phyloP scores from a whole-genome alignment of 305 asterid species.

The Solanum hybrid region DNA sequence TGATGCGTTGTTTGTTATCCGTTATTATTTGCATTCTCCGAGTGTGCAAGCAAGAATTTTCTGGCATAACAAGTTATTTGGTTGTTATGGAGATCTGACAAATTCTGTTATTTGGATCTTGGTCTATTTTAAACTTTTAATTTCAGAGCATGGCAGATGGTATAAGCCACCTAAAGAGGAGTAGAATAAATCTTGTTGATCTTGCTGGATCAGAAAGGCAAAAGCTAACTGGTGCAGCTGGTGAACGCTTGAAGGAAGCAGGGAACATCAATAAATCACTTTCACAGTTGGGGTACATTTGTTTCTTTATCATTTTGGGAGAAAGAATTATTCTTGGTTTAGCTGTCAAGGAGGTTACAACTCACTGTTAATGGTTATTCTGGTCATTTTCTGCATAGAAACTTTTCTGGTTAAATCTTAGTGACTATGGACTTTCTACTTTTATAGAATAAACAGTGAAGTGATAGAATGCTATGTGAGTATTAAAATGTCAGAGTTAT shows the following conservation, averaged over 20 bases:
- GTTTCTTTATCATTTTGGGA: neutral
- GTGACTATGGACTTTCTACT: neutral
- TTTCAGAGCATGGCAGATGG: constrained; percentile 84
- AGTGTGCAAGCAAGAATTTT: neutral
- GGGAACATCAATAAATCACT: constrained; percentile 97
- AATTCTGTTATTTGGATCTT: neutral
- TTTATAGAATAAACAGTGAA: neutral
- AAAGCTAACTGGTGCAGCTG: constrained; percentile 98
- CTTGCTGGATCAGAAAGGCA: constrained; percentile 99
- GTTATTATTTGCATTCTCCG: neutral
- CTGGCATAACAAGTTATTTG: neutral
- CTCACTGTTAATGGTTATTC: neutral
- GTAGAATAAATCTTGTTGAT: constrained; percentile 95
- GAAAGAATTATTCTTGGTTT: neutral
- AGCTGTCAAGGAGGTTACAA: neutral
- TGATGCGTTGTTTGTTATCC: neutral
- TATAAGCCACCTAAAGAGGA: constrained; percentile 63
- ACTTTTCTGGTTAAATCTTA: neutral
- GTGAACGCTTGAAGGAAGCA: constrained; percentile 97
- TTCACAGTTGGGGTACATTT: constrained; percentile 87
- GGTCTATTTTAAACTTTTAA: constrained; percentile 12
- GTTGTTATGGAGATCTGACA: neutral
- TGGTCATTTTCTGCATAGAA: neutral
- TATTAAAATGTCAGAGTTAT: neutral
- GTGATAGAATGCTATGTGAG: neutral